A percentile compares a stretch with the other conserved stretches of the same genome.
phyloP scores from a whole-genome alignment of 2,329 filamentous ascomycete genomes.

The Scedosporium dehoogii region DNA sequence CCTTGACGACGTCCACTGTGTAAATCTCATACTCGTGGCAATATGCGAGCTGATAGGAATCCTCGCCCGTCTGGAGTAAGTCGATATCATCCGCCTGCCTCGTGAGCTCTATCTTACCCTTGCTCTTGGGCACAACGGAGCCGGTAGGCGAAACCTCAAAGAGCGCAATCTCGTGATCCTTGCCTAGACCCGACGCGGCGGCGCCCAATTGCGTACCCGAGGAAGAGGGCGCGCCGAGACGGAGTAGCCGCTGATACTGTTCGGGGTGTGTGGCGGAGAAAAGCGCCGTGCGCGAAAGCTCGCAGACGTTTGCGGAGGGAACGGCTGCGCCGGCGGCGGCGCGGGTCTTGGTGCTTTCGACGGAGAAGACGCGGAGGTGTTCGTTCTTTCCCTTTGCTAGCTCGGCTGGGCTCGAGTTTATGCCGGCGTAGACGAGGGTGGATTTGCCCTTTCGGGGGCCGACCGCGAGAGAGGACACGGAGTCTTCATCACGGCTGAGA shows the following conservation, averaged over 20 bases:
- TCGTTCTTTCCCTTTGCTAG: slow-evolving; percentile 69
- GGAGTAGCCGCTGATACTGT: slow-evolving; percentile 49
- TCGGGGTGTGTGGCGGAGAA: slow-evolving; percentile 41
- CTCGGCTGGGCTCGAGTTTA: slow-evolving; percentile 70
- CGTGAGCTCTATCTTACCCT: slow-evolving; percentile 38
- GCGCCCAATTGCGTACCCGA: slow-evolving; percentile 59
- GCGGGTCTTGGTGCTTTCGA: slow-evolving; percentile 32
- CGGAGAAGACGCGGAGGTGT: slow-evolving; percentile 69
- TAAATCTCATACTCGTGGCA: slow-evolving; percentile 69
- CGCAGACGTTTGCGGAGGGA: slow-evolving; percentile 31
- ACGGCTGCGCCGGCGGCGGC: slow-evolving; percentile 18
- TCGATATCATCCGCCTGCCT: slow-evolving; percentile 60
- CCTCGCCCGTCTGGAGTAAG: slow-evolving; percentile 50
- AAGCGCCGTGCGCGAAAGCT: slow-evolving; percentile 41
- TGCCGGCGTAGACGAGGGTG: slow-evolving; percentile 58
- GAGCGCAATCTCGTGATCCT: slow-evolving; percentile 66
- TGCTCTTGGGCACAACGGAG: slow-evolving; percentile 30
- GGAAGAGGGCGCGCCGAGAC: slow-evolving; percentile 38
- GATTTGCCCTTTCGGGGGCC: slow-evolving; percentile 48
- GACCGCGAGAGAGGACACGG: slow-evolving; percentile 70
- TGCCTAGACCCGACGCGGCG: slow-evolving; percentile 68
- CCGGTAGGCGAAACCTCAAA: slow-evolving; percentile 56
- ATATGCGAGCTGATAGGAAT: slow-evolving; percentile 64
- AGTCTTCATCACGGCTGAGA: slow-evolving; percentile 78
- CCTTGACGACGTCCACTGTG: slow-evolving; percentile 42